Base-by-base conservation (phyloP, 108 stramenopile species). In the Mayamaea pseudoterrestris region DNA sequence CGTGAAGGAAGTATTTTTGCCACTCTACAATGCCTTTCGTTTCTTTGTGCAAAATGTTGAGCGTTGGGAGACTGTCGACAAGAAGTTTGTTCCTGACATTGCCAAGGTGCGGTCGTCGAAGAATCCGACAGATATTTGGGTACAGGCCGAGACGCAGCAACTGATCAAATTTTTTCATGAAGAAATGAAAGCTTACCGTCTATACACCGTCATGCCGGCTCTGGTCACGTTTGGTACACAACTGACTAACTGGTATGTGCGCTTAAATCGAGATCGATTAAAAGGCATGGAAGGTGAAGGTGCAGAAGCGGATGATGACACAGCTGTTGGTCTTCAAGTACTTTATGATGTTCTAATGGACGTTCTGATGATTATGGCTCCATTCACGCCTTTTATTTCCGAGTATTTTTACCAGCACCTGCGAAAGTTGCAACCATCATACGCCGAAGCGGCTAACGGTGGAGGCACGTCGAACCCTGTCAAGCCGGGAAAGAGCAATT, bases 211-310 rank as follows among this genome's bases (percentile, higher is more conserved):
- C 37, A 95, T 98, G 68, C 99, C 99, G 3, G 91, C 90, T 16
- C 72, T 99, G 56, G 93, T 99, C 30, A 57, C 55, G 25, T 98
- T 93, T 69, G 89, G 98, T 30, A 82, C 87, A 7, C 86, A 97
- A 55, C 84, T 99, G 7, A 98, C 99, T 23, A 98, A 99, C 68
- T 97, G 94, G 97, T 99, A 98, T 60, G 91, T 99, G 21, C 90
- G 97, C 24, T 66, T 99, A 41, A 99, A 99, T 71, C 91, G 99
- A 37, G 83, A 81, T 50, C 90, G 99, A n/a, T 89, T 99, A 42
- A 98, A 98, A 75, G 96, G 97, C 31, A 47, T 71, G 34, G 93
- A 95, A 45, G 88, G 79, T 6, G 80, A 77, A 40, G 76, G 71
- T 14, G 54, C 44, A 2, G 73, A 80, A 41, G 81, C 76, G 16